These are phyloP conservation scores for Vaccinium macrocarpon DNA, from an alignment of 148 eudicot species.

Conservation along the genomic window DNA sequence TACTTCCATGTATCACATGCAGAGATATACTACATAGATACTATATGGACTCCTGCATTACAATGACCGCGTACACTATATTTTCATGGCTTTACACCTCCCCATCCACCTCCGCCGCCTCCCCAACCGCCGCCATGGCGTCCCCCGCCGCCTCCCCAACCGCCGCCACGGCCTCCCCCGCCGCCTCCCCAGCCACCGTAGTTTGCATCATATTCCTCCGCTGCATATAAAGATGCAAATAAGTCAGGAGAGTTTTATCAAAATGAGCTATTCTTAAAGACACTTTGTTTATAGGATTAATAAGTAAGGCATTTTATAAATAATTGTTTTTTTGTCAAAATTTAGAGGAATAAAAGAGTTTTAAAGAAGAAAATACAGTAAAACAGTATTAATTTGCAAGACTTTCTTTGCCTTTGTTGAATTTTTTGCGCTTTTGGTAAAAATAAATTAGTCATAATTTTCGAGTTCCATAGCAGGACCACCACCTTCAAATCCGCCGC, in stretches of 20 bases:
- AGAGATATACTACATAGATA: neutral
- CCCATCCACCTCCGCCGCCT: neutral
- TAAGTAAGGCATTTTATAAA: no score
- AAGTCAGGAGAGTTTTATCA: neutral
- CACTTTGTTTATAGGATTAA: neutral
- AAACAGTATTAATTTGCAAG: neutral
- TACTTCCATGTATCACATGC: neutral
- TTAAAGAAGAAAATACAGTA: neutral
- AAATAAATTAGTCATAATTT: neutral
- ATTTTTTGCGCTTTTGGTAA: neutral
- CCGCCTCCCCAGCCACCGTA: neutral
- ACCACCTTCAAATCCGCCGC: neutral
- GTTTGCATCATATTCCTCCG: neutral
- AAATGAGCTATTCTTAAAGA: neutral
- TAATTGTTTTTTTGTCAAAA: neutral
- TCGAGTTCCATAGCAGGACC: neutral
- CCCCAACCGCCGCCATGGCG: neutral
- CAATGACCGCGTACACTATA: neutral
- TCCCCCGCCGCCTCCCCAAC: neutral
- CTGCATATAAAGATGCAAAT: neutral
- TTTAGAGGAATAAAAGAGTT: neutral
- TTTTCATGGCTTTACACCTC: neutral
- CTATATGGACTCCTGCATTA: neutral
- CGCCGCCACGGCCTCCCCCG: neutral
- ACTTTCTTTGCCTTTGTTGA: neutral